These are phyloP conservation scores for Malus domestica DNA, from an alignment of 306 rosid genomes.

Conservation along the genomic window DNA sequence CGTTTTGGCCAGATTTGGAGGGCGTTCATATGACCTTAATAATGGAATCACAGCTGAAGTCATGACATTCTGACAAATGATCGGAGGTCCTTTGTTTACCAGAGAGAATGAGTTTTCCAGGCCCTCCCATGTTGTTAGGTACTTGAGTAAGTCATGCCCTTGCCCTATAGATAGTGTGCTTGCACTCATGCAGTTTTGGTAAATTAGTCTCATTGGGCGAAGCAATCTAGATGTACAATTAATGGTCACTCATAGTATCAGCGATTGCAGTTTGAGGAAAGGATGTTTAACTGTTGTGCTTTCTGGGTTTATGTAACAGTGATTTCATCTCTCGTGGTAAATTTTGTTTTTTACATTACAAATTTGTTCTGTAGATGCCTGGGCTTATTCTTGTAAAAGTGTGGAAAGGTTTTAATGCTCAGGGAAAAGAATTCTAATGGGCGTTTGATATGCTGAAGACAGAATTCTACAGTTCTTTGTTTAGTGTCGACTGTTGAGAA, in stretches of 20 bases:
- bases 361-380: not conserved
- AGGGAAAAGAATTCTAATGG: too few species aligned
- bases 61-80: not conserved
- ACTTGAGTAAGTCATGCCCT: not conserved
- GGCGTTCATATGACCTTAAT: not conserved
- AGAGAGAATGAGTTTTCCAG: not conserved
- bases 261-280: not conserved
- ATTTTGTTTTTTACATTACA: not conserved
- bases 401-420: too few species aligned
- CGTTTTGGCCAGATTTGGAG: not conserved
- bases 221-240: not conserved
- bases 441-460: too few species aligned
- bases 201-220: not conserved
- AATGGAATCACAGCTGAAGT: not conserved
- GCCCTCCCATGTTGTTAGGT: not conserved
- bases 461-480: too few species aligned
- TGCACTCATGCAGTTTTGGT: not conserved
- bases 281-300: not conserved
- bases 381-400: too few species aligned
- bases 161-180: not conserved
- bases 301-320: not conserved
- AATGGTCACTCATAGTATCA: not conserved
- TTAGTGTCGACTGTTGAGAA: too few species aligned
- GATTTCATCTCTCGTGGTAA: not conserved
- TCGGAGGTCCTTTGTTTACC: not conserved